Conservation (phyloP, 768 basidiomycete genomes). For the Boletus subcaerulescens region DNA sequence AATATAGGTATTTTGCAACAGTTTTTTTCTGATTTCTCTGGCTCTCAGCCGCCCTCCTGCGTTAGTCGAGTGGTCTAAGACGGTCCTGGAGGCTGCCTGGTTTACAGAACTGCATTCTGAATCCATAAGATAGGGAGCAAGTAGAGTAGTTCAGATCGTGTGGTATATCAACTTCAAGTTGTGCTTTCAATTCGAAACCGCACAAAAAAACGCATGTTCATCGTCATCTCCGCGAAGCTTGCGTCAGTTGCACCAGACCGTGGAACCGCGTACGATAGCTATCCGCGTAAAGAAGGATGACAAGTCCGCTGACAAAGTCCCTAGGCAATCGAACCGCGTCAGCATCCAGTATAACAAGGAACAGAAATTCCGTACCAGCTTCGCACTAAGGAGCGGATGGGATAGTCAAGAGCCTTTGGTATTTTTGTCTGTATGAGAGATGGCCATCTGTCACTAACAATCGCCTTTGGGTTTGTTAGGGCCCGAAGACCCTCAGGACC, state of each 20-base stretch:
- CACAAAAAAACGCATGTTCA: not conserved
- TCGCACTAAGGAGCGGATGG: conserved; percentile 63
- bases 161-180: conserved; percentile 12
- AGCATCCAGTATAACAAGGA: not conserved
- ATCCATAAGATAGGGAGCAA: conserved; percentile 10
- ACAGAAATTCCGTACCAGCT: conserved; percentile 60
- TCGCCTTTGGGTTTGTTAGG: conserved; percentile 84
- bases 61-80: no score
- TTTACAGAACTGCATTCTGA: not conserved
- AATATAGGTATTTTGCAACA: no score
- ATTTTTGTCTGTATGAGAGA: conserved; percentile 80
- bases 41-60: no score
- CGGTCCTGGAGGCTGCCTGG: no score
- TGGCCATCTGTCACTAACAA: conserved; percentile 85
- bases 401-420: conserved; percentile 84
- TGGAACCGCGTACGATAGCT: conserved; percentile 43
- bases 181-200: not conserved
- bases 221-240: conserved; percentile 34
- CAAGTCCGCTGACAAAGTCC: conserved; percentile 51
- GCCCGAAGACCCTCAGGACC: conserved; percentile 92
- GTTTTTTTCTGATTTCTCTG: no score
- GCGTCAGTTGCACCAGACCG: conserved; percentile 37
- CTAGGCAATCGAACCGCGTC: conserved; percentile 25
- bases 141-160: conserved; percentile 14
- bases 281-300: conserved; percentile 49